Evolutionary conservation across 1,139 yeast genomes (phyloP).

Genomic region (Nematodospora anomalae): DNA sequence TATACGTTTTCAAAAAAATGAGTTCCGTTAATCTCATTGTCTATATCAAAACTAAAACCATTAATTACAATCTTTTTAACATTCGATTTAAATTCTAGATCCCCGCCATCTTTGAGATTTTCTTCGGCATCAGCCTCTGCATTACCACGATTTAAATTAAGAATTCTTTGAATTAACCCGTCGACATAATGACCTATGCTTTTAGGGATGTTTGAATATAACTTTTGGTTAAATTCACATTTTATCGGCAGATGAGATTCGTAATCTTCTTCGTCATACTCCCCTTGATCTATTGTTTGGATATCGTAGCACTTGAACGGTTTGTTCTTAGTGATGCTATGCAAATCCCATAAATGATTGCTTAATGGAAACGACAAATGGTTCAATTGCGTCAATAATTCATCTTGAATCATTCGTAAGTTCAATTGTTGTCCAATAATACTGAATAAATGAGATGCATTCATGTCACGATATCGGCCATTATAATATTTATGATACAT

Average conservation of each 20-base stretch:
- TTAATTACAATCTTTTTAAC: conserved; percentile 28
- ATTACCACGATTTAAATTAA: conserved; percentile 42
- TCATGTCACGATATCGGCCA: conserved; percentile 56
- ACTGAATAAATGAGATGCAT: conserved; percentile 56
- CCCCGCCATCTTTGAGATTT: conserved; percentile 34
- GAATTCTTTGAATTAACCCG: conserved; percentile 29
- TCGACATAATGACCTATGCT: conserved; percentile 38
- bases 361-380: conserved; percentile 26
- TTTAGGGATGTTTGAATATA: conserved; percentile 18
- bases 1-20: conserved; percentile 33
- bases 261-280: conserved; percentile 36
- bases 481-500: conserved; percentile 64
- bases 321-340: conserved; percentile 22
- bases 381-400: conserved; percentile 23
- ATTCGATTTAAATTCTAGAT: conserved; percentile 24
- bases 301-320: conserved; percentile 39
- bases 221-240: conserved; percentile 20
- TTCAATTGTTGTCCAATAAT: conserved; percentile 47
- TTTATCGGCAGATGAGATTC: conserved; percentile 10
- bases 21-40: conserved; percentile 45
- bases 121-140: conserved; percentile 30
- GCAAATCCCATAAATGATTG: conserved; percentile 39
- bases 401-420: conserved; percentile 28
- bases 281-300: conserved; percentile 38
- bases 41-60: conserved; percentile 39